Evolutionary conservation across 2,329 filamentous ascomycete genomes (phyloP), one percentile per base, ranked within the genome.

Genomic region (Colletotrichum somersetense): DNA sequence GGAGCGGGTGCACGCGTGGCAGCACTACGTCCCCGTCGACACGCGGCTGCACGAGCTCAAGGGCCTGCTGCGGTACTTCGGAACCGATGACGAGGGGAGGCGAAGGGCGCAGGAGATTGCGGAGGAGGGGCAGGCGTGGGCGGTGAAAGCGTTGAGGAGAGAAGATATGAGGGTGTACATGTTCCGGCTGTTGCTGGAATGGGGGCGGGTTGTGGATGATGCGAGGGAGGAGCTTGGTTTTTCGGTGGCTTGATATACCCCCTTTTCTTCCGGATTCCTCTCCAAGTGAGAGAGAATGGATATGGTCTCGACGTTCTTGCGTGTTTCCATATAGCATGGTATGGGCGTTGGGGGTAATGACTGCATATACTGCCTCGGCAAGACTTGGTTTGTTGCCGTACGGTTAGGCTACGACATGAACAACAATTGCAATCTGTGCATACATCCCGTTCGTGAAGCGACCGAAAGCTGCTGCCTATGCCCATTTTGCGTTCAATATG

Each of bases 91-190:
- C 20, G 71, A 75, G 50, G 77, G 75, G 5, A 63, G 66, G n/a
- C 68, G 71, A 12, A 73, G 68, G 35, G 77, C 77, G 5, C 66
- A 57, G 63, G 69, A 61, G 42, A 73, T 78, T 40, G 77, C 74
- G 44, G 74, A 83, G n/a, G 82, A 75, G 53, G 77, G 75, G 5
- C 67, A 67, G 26, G 68, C 71, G 58, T 93, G 91, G 91, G 87
- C 89, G 0, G 80, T 80, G 1, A 84, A 83, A 77, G 89, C 88
- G 16, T 74, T 93, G 26, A 83, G 91, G 74, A 89, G 86, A 75
- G 90, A 92, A 79, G 92, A 94, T 77, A 93, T 92, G 89, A 90
- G 93, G 79, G 85, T 94, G 11, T 95, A 94, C 77, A 86, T 93
- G 80, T 95, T 94, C 76, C 82, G 92, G 50, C 77, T 94, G 74